A percentile compares a stretch with the other conserved stretches of the same genome.
These are phyloP conservation scores for Danielozyma ontarioensis DNA, from an alignment of 805 yeast species.

Conservation along the genomic window DNA sequence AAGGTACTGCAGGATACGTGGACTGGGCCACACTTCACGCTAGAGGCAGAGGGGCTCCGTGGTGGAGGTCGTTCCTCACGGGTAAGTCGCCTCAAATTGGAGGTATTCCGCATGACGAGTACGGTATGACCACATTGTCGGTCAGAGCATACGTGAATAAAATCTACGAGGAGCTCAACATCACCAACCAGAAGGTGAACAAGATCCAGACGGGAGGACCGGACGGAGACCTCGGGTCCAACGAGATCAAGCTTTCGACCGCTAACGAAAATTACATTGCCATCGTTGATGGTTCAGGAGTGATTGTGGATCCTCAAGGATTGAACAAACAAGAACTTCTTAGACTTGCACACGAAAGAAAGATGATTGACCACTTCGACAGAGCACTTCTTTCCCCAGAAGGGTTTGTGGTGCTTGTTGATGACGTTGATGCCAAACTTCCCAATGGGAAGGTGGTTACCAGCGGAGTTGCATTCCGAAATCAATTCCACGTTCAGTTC, in stretches of 20 bases:
- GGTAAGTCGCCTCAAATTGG: slow-evolving; percentile 91
- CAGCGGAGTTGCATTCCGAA: slow-evolving; percentile 87
- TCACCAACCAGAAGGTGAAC: slow-evolving; percentile 53
- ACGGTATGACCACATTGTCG: slow-evolving; percentile 95
- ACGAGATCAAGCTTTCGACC: slow-evolving; percentile 83
- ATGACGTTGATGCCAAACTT: slow-evolving; percentile 71
- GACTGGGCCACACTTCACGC: slow-evolving; percentile 99
- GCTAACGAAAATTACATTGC: slow-evolving; percentile 75
- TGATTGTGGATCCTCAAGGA: slow-evolving; percentile 86
- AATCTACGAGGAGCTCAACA: slow-evolving; percentile 70
- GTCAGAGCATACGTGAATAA: slow-evolving; percentile 89
- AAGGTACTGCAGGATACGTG: slow-evolving; percentile 91
- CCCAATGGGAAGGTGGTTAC: slow-evolving; percentile 74
- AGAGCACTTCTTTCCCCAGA: slow-evolving; percentile 56
- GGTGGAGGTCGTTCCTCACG: slow-evolving; percentile 98
- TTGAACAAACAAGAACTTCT: slow-evolving; percentile 73
- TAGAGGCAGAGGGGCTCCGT: slow-evolving; percentile 82
- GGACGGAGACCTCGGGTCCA: slow-evolving; percentile 96
- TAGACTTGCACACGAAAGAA: slow-evolving; percentile 72
- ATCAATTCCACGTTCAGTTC: slow-evolving; percentile 76
- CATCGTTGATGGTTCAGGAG: slow-evolving; percentile 94
- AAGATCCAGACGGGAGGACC: slow-evolving; percentile 99
- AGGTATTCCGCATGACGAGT: slow-evolving; percentile 97
- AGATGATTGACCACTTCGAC: slow-evolving; percentile 70
- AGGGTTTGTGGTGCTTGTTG: slow-evolving; percentile 82